A percentile compares a stretch with the other conserved stretches of the same genome.
phyloP scores from a whole-genome alignment of 805 yeast species.

The Cyberlindnera nakhonratchasimensis region DNA sequence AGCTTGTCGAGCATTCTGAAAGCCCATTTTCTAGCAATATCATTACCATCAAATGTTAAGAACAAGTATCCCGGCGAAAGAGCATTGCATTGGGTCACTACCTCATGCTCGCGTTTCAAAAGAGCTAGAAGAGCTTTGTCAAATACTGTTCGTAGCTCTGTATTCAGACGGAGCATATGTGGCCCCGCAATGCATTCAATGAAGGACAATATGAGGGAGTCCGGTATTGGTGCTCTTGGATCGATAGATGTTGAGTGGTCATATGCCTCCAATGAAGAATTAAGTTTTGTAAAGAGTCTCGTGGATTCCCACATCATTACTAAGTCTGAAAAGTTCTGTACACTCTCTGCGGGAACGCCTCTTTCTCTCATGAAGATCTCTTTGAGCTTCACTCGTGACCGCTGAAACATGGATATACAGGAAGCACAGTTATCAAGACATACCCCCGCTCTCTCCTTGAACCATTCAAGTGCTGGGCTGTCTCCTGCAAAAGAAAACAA shows the following conservation, averaged over 20 bases:
- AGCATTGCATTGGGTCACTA: constrained; percentile 23
- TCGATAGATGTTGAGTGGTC: background rate
- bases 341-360: constrained; percentile 31
- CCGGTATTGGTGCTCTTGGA: constrained; percentile 12
- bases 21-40: constrained; percentile 48
- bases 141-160: constrained; percentile 35
- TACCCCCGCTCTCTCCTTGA: constrained; percentile 36
- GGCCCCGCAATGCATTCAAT: constrained; percentile 54
- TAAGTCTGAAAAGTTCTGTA: constrained; percentile 21
- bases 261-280: background rate
- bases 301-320: constrained; percentile 29
- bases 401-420: constrained; percentile 53
- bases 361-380: constrained; percentile 50
- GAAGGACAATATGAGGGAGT: constrained; percentile 28
- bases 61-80: constrained; percentile 51
- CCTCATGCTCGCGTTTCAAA: constrained; percentile 28
- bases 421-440: constrained; percentile 47
- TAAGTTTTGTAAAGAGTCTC: constrained; percentile 16
- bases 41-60: constrained; percentile 52
- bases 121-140: constrained; percentile 34
- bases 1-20: constrained; percentile 29
- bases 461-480: constrained; percentile 42
- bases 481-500: constrained; percentile 52
- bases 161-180: constrained; percentile 40
- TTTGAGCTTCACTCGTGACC: constrained; percentile 48